Evolutionary conservation across 345 rosid genomes (phyloP).

Genomic region (Eucalyptus sp.): DNA sequence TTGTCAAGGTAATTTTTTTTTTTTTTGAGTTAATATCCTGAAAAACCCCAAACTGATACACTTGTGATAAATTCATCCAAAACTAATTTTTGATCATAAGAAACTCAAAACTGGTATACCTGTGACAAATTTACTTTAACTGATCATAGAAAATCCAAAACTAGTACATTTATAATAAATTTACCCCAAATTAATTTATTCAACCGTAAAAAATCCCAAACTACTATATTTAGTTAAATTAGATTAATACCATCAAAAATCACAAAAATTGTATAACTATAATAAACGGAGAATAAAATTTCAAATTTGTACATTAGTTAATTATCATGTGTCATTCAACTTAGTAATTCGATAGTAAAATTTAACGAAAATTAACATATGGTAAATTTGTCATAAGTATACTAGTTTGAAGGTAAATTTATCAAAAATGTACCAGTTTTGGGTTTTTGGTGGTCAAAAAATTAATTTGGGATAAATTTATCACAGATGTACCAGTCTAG

Average conservation of each 20-base stretch:
- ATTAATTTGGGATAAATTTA: accelerated
- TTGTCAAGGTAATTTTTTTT: no score
- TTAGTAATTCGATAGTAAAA: no score
- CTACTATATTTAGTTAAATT: accelerated
- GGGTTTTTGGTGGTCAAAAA: accelerated
- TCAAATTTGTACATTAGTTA: no score
- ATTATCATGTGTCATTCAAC: no score
- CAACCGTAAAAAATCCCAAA: accelerated
- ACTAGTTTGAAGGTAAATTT: no score
- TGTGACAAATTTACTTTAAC: accelerated
- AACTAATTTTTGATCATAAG: accelerated
- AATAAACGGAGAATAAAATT: no score
- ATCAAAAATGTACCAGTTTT: accelerated
- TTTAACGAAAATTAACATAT: accelerated
- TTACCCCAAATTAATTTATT: accelerated
- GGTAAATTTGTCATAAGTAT: accelerated
- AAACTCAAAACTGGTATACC: accelerated
- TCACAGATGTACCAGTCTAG: accelerated
- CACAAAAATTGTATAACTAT: accelerated
- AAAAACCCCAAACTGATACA: accelerated
- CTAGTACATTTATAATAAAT: no score
- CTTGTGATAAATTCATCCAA: accelerated
- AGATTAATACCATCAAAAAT: no score
- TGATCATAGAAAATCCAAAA: accelerated
- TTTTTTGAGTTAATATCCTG: accelerated